Percentiles rank a stretch among this genome's conserved stretches.
These are phyloP conservation scores for Comarum palustre DNA, from an alignment of 306 rosid genomes.

Conservation along the genomic window DNA sequence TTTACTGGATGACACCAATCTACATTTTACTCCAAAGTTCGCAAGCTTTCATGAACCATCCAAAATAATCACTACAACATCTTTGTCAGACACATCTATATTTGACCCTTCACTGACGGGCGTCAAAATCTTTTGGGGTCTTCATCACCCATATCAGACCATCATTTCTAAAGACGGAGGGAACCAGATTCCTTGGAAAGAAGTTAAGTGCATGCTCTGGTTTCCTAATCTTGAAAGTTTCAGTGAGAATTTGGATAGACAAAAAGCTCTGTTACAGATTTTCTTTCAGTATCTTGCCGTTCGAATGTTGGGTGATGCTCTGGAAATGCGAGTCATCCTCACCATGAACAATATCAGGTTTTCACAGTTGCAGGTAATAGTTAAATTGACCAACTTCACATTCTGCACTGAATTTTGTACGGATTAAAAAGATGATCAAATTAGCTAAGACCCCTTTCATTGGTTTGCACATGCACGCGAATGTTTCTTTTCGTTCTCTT, in stretches of 20 bases:
- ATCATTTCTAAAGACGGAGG: conserved; percentile 53
- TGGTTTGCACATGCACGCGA: background rate
- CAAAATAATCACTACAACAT: conserved; percentile 60
- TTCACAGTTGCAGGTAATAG: conserved; percentile 72
- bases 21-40: conserved; percentile 47
- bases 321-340: conserved; percentile 57
- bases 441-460: background rate
- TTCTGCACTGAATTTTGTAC: background rate
- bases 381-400: background rate
- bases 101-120: conserved; percentile 43
- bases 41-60: conserved; percentile 51
- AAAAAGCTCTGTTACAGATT: conserved; percentile 42
- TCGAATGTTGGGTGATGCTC: conserved; percentile 57
- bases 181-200: conserved; percentile 59
- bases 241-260: conserved; percentile 44
- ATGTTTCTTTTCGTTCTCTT: background rate
- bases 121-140: conserved; percentile 63
- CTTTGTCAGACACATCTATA: conserved; percentile 43
- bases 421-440: no score
- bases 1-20: conserved; percentile 60
- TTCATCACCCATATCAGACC: conserved; percentile 59
- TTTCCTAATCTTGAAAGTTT: conserved; percentile 55
- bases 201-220: conserved; percentile 63
- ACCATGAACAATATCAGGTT: conserved; percentile 76
- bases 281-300: conserved; percentile 65